Base-by-base conservation (phyloP, 495 filamentous ascomycete species). In the Lindgomyces ingoldianus region DNA sequence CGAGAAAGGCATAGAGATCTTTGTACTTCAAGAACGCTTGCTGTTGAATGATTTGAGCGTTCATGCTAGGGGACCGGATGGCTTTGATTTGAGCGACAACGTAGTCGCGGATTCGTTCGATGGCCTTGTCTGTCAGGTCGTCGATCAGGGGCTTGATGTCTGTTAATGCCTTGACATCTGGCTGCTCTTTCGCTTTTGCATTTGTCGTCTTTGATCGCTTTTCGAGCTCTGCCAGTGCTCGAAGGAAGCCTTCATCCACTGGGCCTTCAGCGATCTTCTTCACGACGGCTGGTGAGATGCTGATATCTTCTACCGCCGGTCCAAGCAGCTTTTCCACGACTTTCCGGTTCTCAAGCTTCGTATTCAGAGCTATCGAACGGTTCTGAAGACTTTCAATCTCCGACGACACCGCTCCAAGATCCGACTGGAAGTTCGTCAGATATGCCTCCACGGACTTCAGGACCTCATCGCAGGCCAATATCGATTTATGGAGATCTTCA, bases 31-130 rank as follows among this genome's bases (percentile, higher is more conserved):
- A 80, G 75, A 98, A 89, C 33, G 87, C 85, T 68, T 92, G 87
- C 64, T 96, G 92, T 72, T 98, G 94, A 39, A 98, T 91, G 29
- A 96, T 88, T 70, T 98, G 95, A 8, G 92, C 90, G 70, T 98
- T 98, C 72, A 96, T 94, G 70, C 90, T 93, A 3, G 95, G 95
- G 0, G 94, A 93, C 39, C 94, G 83, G 39, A 98, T 78, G 0
- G 93, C 89, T 72, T 96, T 95, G 68, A 98, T 93, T 74, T 97
- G 91, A 24, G 90, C 84, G 21, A 97, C 94, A 53, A 98, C 79
- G 70, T 95, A 96, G 73, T 98, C 93, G 45, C 94, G 83, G 74
- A 97, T 96, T 62, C 94, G 83, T 76, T 96, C 92, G 39, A 95
- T 80, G n/a, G 92, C 94, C 79, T 94, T 95, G 65, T 89, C 86